phyloP scores from a whole-genome alignment of 179 eudicot genomes.

The Nepenthes alata region DNA sequence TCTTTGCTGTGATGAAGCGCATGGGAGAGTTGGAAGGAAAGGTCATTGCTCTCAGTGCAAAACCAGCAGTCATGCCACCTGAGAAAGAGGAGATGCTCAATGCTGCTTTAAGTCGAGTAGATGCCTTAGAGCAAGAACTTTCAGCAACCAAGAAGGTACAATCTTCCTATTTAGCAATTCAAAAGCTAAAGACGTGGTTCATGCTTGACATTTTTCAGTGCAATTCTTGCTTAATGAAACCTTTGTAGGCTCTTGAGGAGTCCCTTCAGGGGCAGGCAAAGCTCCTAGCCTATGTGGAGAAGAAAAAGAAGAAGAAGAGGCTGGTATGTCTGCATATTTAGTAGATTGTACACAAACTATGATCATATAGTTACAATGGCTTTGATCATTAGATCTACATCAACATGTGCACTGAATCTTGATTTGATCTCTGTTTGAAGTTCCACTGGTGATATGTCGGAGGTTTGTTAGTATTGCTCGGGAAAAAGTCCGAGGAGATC shows the following conservation, averaged over 20 bases:
- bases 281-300: slow-evolving; percentile 58
- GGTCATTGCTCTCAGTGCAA: slow-evolving; percentile 31
- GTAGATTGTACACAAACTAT: no score
- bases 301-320: slow-evolving; percentile 89
- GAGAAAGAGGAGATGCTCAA: slow-evolving; percentile 82
- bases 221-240: not conserved
- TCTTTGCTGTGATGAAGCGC: slow-evolving; percentile 52
- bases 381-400: slow-evolving; percentile 9
- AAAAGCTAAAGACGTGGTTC: no score
- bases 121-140: slow-evolving; percentile 59
- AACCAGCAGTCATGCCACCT: slow-evolving; percentile 49
- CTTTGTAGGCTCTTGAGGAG: slow-evolving; percentile 65
- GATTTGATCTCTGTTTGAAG: slow-evolving; percentile 7
- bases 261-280: slow-evolving; percentile 47
- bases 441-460: slow-evolving; percentile 10
- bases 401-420: slow-evolving; percentile 19
- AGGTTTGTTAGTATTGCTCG: slow-evolving; percentile 8
- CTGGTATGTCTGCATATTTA: slow-evolving; percentile 16
- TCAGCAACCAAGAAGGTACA: slow-evolving; percentile 64
- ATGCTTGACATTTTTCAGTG: no score
- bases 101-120: slow-evolving; percentile 53
- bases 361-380: not conserved
- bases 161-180: not conserved
- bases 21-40: slow-evolving; percentile 73
- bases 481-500: slow-evolving; percentile 9